Conservation (phyloP, 164 flowering plant genomes). For the Stephania cephalantha region DNA sequence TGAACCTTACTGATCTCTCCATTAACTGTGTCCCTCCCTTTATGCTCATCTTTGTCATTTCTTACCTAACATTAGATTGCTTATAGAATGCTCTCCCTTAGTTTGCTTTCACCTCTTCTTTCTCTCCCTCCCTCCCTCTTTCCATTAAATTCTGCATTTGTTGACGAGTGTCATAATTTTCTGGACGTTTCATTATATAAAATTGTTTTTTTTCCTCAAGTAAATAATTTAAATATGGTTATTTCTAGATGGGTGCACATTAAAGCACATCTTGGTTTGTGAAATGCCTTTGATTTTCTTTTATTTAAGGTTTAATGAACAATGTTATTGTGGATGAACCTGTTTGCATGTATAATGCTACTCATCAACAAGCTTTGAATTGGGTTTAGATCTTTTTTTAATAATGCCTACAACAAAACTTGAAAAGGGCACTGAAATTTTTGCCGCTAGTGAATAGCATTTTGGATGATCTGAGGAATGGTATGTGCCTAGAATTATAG, state of each 20-base stretch:
- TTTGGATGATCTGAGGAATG: neutral
- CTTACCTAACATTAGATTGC: no score
- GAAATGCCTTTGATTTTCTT: neutral
- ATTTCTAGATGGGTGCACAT: neutral
- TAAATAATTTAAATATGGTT: no score
- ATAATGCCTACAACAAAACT: neutral
- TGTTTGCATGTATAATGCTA: no score
- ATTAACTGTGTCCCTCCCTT: no score
- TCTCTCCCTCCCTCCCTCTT: no score
- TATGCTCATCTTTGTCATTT: no score
- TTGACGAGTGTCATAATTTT: neutral
- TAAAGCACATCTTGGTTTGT: neutral
- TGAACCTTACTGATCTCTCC: no score
- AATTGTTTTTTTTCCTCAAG: no score
- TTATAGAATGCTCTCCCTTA: no score
- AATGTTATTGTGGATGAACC: neutral
- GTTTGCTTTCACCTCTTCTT: no score
- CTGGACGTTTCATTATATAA: neutral
- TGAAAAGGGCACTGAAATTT: neutral
- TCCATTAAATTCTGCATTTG: no score
- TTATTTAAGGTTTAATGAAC: neutral
- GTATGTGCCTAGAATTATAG: neutral
- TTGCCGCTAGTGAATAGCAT: neutral
- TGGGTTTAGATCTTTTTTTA: neutral
- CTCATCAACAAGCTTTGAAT: neutral